phyloP scores from a whole-genome alignment of 257 asterid genomes.

The Salvia rosmarinus region DNA sequence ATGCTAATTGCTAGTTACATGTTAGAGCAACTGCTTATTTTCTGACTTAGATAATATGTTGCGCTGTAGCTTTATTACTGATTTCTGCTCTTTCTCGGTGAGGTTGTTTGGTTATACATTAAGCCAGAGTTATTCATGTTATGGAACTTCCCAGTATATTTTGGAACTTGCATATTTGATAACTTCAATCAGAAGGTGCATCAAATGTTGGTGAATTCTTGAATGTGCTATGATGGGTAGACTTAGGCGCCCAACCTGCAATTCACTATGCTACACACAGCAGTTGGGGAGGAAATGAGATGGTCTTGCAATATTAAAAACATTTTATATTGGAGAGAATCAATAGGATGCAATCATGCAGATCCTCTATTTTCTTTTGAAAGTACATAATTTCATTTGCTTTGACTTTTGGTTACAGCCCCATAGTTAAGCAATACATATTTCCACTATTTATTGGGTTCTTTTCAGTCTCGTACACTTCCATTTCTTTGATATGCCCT shows the following conservation, averaged over 20 bases:
- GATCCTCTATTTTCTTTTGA: background rate
- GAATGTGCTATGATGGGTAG: background rate
- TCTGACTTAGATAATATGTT: background rate
- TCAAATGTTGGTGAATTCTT: conserved; percentile 4
- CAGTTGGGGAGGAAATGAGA: background rate
- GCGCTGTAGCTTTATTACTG: background rate
- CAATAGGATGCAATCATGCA: background rate
- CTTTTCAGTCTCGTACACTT: background rate
- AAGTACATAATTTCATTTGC: background rate
- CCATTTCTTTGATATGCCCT: background rate
- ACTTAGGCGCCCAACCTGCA: conserved; percentile 7
- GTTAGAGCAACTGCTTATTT: background rate
- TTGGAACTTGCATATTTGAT: background rate
- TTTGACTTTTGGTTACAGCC: background rate
- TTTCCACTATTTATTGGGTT: background rate
- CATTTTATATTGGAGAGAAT: background rate
- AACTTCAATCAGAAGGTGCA: background rate
- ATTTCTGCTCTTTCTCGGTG: background rate
- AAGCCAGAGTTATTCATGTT: background rate
- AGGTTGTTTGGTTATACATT: background rate
- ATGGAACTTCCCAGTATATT: background rate
- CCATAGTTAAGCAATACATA: background rate
- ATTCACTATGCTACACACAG: background rate
- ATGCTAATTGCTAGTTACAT: background rate
- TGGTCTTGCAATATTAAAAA: background rate